Conservation (phyloP, 768 basidiomycete species). For the Hydnomerulius pinastri region DNA sequence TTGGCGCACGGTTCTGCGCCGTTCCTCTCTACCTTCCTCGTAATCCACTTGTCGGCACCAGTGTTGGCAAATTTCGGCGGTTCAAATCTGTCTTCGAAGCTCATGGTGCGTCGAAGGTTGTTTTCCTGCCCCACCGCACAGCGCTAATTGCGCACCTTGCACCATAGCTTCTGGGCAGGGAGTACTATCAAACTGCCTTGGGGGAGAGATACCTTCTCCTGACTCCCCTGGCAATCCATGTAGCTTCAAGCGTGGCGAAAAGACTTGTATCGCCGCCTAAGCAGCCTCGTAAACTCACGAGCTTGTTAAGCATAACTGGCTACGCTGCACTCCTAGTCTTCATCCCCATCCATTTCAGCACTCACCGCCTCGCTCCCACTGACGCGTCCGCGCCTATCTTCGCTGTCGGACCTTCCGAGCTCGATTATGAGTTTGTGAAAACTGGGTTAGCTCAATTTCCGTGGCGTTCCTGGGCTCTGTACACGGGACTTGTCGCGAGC, state of each 20-base stretch:
- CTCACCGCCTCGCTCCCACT: slow-evolving; percentile 62
- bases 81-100: slow-evolving; percentile 62
- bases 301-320: slow-evolving; percentile 58
- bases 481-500: slow-evolving; percentile 58
- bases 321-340: slow-evolving; percentile 58
- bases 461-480: slow-evolving; percentile 58
- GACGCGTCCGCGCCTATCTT: slow-evolving; percentile 38
- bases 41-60: slow-evolving; percentile 79
- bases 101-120: slow-evolving; percentile 57
- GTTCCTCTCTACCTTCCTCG: slow-evolving; percentile 73
- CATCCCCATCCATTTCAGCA: slow-evolving; percentile 68
- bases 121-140: neutral
- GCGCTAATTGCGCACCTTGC: neutral
- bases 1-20: slow-evolving; percentile 71
- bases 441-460: slow-evolving; percentile 66
- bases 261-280: slow-evolving; percentile 49
- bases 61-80: slow-evolving; percentile 72
- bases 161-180: slow-evolving; percentile 73
- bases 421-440: slow-evolving; percentile 86
- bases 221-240: slow-evolving; percentile 65
- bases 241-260: slow-evolving; percentile 57
- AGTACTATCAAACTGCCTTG: slow-evolving; percentile 79
- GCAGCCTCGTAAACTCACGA: slow-evolving; percentile 38
- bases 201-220: slow-evolving; percentile 71
- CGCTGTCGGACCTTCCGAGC: slow-evolving; percentile 68